phyloP scores from a whole-genome alignment of 73 alveolate species.

The Paramecium sonneborni region DNA sequence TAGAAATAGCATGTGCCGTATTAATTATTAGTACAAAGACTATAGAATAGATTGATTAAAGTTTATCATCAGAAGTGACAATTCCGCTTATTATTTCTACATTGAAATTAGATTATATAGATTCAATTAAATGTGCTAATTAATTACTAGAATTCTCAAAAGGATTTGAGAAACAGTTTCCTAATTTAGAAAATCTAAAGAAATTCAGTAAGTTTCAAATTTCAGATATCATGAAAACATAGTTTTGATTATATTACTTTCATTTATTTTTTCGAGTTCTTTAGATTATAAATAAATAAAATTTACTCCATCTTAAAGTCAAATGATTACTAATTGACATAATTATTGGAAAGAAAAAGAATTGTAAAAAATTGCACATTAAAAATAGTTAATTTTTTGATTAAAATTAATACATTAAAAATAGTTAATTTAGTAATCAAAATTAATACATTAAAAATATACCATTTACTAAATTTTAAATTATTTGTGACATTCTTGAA shows the following conservation, averaged over 20 bases:
- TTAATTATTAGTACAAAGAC: conserved; percentile 31
- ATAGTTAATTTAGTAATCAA: neutral
- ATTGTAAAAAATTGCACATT: neutral
- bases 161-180: conserved; percentile 60
- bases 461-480: neutral
- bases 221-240: neutral
- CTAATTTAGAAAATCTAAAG: conserved; percentile 60
- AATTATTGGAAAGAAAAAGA: neutral
- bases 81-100: conserved; percentile 18
- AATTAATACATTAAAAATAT: neutral
- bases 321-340: neutral
- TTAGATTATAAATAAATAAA: neutral
- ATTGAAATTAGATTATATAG: conserved; percentile 14
- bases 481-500: neutral
- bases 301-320: neutral
- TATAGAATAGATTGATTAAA: conserved; percentile 35
- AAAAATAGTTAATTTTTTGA: neutral
- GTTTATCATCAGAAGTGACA: conserved; percentile 8
- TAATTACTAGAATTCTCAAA: conserved; percentile 17
- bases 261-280: neutral
- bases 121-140: conserved; percentile 26
- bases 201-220: conserved; percentile 35
- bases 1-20: conserved; percentile 41
- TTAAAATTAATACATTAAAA: neutral
- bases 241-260: neutral